Percentiles rank a stretch among this genome's conserved stretches.
These are phyloP conservation scores for Nissolia schottii DNA, from an alignment of 306 rosid genomes.

Conservation along the genomic window DNA sequence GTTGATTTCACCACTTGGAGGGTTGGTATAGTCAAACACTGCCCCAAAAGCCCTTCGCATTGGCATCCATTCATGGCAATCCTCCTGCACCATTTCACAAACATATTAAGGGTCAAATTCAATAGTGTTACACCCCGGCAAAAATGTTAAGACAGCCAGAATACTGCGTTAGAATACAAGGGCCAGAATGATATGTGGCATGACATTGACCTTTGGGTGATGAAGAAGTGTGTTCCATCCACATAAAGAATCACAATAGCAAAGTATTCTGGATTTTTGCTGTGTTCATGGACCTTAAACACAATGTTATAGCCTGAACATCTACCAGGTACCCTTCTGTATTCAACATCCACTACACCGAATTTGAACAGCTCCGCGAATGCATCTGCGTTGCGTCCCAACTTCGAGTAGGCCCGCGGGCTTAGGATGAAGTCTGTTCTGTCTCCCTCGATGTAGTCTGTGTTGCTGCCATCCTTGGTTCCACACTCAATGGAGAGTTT, in stretches of 20 bases:
- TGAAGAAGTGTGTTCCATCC: slow-evolving; percentile 32
- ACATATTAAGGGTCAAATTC: background rate
- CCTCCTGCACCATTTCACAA: slow-evolving; percentile 39
- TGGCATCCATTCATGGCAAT: slow-evolving; percentile 48
- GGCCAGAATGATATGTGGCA: too few relatives aligned
- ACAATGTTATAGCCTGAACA: slow-evolving; percentile 35
- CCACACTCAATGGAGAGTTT: slow-evolving; percentile 91
- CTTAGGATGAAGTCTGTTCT: too few relatives aligned
- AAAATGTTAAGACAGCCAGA: too few relatives aligned
- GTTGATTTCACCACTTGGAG: slow-evolving; percentile 45
- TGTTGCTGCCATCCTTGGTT: slow-evolving; percentile 78
- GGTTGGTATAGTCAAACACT: too few relatives aligned
- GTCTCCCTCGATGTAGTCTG: slow-evolving; percentile 35
- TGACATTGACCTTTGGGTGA: too few relatives aligned
- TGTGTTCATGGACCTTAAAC: slow-evolving; percentile 48
- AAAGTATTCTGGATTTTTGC: slow-evolving; percentile 57
- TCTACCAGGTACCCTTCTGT: slow-evolving; percentile 42
- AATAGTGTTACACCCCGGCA: background rate
- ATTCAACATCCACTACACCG: slow-evolving; percentile 41
- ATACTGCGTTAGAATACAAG: too few relatives aligned
- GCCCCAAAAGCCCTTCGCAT: slow-evolving; percentile 54
- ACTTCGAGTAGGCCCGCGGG: too few relatives aligned
- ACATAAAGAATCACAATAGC: slow-evolving; percentile 43
- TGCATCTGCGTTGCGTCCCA: too few relatives aligned
- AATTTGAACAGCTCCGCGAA: slow-evolving; percentile 29